Evolutionary conservation across 257 asterid species (phyloP), one percentile per base, ranked within the genome.

Genomic region (Fraxinus pennsylvanica): DNA sequence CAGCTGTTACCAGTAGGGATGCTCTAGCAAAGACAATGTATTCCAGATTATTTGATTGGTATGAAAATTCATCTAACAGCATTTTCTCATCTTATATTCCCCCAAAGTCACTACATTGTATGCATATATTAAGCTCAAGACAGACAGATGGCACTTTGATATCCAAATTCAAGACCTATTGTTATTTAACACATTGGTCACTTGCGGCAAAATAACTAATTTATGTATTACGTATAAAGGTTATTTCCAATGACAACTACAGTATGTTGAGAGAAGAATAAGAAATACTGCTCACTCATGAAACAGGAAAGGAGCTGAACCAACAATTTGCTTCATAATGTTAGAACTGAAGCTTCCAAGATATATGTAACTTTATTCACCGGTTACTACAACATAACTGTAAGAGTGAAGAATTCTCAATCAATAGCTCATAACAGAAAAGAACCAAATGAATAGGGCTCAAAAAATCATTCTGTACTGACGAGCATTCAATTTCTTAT

Each of bases 21-120:
- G 99, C 92, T 57, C 88, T 95, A 78, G 99, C 99, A 74, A 95
- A 95, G 83, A 93, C 98, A 19, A 79, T 93, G 35, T 95, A 95
- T 81, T 95, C 99, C 75, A 93, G 99, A 89, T 88, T 94, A 78
- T 94, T 94, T 76, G 98, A 94, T 82, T 94, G 99, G 99, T 94
- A 77, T 77, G 84, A 80, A 67, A 54, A 76, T 52, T 75, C 35
- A 59, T 65, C 41, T 57, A 52, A 35, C 70, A 54, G 76, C 27
- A 30, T 32, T 65, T 76, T 76, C 17, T 27, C 22, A 50, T 19
- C 54, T 75, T 25, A 75, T 72, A 17, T 32, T 68, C 69, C 59
- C 2, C 59, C 59, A 4, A 47, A 7, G 59, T 47, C 59, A 15
- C 21, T 47, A 47, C 59, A 47, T 15, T 47, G 57, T 68, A 19